These are phyloP conservation scores for Gomphus sp. DNA, from an alignment of 1,284 basidiomycete species.

Conservation along the genomic window DNA sequence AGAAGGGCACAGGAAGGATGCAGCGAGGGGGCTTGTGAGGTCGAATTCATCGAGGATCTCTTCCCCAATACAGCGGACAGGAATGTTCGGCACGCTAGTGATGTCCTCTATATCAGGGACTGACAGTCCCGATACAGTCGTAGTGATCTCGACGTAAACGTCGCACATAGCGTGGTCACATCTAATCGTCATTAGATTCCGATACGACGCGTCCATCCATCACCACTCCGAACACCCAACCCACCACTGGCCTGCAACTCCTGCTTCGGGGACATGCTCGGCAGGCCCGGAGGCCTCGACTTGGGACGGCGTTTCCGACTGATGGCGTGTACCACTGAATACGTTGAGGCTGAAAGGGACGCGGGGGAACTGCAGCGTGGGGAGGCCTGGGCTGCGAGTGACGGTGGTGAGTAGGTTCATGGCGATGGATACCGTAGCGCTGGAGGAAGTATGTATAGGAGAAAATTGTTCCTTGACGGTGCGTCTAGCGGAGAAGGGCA, in stretches of 20 bases:
- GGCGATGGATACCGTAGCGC: neutral
- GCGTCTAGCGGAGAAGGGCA: slow-evolving; percentile 29
- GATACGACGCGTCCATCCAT: neutral
- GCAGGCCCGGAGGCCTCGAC: slow-evolving; percentile 12
- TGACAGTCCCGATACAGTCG: too few species aligned
- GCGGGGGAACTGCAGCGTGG: slow-evolving; percentile 4
- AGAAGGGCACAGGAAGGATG: slow-evolving; percentile 45
- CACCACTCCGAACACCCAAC: neutral
- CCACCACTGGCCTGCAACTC: too few species aligned
- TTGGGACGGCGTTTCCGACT: slow-evolving; percentile 43
- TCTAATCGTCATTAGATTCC: neutral
- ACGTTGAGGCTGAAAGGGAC: slow-evolving; percentile 1
- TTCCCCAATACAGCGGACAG: slow-evolving; percentile 82
- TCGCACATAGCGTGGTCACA: neutral
- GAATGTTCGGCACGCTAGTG: too few species aligned
- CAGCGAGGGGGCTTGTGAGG: slow-evolving; percentile 57
- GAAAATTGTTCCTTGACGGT: slow-evolving; percentile 10
- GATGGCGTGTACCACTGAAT: slow-evolving; percentile 51
- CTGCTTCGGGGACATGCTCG: neutral
- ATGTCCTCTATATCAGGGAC: too few species aligned
- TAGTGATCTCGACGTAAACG: neutral
- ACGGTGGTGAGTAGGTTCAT: neutral
- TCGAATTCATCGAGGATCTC: slow-evolving; percentile 88
- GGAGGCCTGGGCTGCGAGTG: neutral
- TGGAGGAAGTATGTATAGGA: neutral